These are phyloP conservation scores for Cymbopogon flexuosus DNA, from an alignment of 202 grass and related monocot species.

Conservation along the genomic window DNA sequence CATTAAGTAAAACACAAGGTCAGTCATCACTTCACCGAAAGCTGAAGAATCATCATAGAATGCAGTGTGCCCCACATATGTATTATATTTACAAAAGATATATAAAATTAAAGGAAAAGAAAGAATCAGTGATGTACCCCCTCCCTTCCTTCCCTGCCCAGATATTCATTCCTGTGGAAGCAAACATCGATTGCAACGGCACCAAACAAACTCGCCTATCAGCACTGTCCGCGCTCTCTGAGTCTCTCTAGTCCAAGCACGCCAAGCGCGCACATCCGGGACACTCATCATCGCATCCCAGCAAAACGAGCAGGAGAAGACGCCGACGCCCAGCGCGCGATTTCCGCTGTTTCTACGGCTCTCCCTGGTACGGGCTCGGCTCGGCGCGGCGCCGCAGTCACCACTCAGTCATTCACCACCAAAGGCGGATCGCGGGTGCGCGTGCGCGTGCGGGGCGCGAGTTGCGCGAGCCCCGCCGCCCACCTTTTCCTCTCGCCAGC, in stretches of 20 bases:
- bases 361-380: neutral
- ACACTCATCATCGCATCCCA: neutral
- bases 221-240: neutral
- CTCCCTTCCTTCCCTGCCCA: neutral
- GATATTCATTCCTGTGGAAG: slow-evolving; percentile 29
- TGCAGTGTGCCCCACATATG: neutral
- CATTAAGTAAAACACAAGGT: no score
- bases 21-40: slow-evolving; percentile 18
- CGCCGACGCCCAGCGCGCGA: neutral
- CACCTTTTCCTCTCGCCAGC: neutral
- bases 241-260: neutral
- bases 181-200: slow-evolving; percentile 22
- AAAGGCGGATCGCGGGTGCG: neutral
- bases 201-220: neutral
- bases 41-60: neutral
- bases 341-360: neutral
- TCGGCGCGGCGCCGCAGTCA: neutral
- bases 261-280: neutral
- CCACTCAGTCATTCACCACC: neutral
- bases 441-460: neutral
- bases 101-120: neutral
- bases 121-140: neutral
- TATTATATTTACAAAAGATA: neutral
- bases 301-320: neutral
- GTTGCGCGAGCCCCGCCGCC: neutral